Base-by-base conservation (phyloP, 208 protist genomes). In the Trypanosoma lewisi region DNA sequence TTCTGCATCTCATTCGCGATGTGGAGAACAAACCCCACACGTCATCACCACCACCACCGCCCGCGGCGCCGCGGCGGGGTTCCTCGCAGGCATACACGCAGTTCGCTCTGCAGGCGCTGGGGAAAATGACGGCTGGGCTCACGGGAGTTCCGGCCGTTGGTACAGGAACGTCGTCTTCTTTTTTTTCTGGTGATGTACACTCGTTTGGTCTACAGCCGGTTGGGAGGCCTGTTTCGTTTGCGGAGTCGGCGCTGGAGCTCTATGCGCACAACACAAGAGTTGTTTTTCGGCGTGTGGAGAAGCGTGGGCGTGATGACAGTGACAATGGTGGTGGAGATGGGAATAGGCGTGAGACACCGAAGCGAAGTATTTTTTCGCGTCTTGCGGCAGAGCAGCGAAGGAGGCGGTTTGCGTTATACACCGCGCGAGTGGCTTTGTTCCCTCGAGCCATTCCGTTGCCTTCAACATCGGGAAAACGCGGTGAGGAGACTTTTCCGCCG, bases 331-430 rank as follows among this genome's bases (percentile, higher is more conserved):
- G 1, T 44, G 33, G 9, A 28, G 11, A 11, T 31, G 31, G 27
- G 39, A 44, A 9, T 19, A 17, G 11, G 16, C 28, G 21, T 19
- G 27, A 11, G 4, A 11, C 30, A 17, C 9, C 5, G 5, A 50
- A 36, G 17, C 34, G 30, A 23, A 70, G 49, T 42, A 54, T 75
- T 31, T 73, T 65, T 33, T 64, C 66, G 23, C 16, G 33, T 30
- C 60, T 83, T 16, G 37, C 75, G 8, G 41, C 58, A 2, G 47
- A 53, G 23, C 82, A 92, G 68, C 76, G 81, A 23, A 73, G 75
- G 65, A 25, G 59, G 12, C 71, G 80, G 19, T 79, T 87, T 37
- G 62, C 63, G 25, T 48, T 91, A 25, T 91, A 91, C 73, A 81
- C 74, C 2, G 61, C 71, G 0, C 85, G 85, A 0, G n/a, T 57